phyloP scores from a whole-genome alignment of 2,329 filamentous ascomycete genomes.

The Trichoderma asperellum region DNA sequence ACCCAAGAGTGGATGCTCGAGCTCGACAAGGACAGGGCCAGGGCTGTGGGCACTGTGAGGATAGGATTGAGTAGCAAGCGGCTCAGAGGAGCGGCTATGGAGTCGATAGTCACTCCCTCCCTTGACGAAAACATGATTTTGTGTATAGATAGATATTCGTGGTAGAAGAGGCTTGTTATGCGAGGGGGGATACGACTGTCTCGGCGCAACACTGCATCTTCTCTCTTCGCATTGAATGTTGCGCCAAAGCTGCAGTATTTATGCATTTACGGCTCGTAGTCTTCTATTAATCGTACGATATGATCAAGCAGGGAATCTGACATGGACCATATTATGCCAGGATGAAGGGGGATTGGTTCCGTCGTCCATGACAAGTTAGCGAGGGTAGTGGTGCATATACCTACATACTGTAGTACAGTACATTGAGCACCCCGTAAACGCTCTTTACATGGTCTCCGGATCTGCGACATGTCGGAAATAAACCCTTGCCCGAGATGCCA shows the following conservation, averaged over 20 bases:
- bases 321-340: background rate
- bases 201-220: background rate
- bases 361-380: background rate
- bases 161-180: background rate
- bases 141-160: no score
- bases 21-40: conserved; percentile 22
- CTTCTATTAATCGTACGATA: background rate
- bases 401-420: background rate
- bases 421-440: background rate
- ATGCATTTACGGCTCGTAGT: background rate
- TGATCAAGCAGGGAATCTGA: background rate
- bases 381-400: background rate
- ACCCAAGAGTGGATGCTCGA: conserved; percentile 3
- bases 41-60: conserved; percentile 31
- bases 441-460: background rate
- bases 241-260: background rate
- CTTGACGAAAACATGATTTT: conserved; percentile 32
- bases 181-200: background rate
- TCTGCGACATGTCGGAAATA: background rate
- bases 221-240: background rate
- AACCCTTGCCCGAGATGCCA: background rate
- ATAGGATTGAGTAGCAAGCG: conserved; percentile 34
- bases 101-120: conserved; percentile 38
- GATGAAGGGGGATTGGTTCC: background rate
- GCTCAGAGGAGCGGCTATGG: conserved; percentile 30